phyloP scores from a whole-genome alignment of 192 early-diverging fungal species.

The Fimicolochytrium jonesii region DNA sequence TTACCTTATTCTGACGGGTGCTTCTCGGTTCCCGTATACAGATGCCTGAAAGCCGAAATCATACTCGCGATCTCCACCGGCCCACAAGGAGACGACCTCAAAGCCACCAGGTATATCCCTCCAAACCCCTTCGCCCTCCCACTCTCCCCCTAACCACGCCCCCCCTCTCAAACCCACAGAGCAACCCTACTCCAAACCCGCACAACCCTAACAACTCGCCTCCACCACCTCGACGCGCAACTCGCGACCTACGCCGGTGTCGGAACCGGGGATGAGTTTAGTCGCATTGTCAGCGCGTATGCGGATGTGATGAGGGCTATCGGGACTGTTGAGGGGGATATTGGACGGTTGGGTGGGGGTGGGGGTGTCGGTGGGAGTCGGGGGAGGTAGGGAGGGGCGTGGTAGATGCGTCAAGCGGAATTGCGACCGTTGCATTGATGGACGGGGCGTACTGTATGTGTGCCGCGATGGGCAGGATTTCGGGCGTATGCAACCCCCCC shows the following conservation, averaged over 20 bases:
- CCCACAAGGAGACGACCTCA: neutral
- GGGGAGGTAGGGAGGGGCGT: no score
- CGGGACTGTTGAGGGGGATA: conserved; percentile 10
- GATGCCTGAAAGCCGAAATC: conserved; percentile 1
- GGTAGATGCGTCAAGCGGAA: no score
- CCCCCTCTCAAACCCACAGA: no score
- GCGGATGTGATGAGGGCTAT: conserved; percentile 8
- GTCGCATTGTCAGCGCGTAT: neutral
- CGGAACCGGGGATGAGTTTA: conserved; percentile 17
- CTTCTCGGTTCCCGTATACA: neutral
- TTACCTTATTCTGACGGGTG: neutral
- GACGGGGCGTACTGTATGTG: no score
- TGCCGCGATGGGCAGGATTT: no score
- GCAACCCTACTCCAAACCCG: no score
- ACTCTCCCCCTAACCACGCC: no score
- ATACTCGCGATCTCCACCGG: neutral
- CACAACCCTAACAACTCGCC: neutral
- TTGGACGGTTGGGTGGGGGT: neutral
- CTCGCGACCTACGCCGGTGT: conserved; percentile 1
- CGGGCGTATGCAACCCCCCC: no score
- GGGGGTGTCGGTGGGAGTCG: no score
- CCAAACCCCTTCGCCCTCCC: no score
- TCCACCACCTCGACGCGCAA: neutral
- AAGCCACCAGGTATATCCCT: neutral
- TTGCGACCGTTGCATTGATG: no score